phyloP scores from a whole-genome alignment of 1,284 basidiomycete species.

The Malassezia pachydermatis region DNA sequence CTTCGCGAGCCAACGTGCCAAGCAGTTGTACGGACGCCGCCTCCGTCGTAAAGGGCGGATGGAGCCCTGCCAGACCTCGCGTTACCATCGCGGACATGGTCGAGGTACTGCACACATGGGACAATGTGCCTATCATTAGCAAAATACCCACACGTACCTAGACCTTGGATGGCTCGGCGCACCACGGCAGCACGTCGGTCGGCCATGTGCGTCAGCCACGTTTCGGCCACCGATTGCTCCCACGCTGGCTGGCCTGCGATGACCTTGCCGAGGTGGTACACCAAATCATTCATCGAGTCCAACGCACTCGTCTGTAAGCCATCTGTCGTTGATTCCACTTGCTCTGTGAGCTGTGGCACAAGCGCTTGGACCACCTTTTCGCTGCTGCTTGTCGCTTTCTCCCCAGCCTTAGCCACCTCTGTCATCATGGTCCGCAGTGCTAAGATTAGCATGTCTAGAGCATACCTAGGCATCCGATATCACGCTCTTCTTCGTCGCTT shows the following conservation, averaged over 20 bases:
- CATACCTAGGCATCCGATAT: constrained; percentile 75
- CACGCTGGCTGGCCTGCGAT: not conserved
- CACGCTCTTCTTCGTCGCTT: constrained; percentile 77
- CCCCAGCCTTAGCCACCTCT: not conserved
- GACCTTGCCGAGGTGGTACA: not conserved
- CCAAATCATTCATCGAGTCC: constrained; percentile 5
- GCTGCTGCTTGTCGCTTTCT: not conserved
- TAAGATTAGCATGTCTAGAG: not conserved
- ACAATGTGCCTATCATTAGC: constrained; percentile 66
- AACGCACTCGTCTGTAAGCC: constrained; percentile 1
- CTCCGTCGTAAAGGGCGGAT: not conserved
- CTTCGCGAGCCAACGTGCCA: constrained; percentile 54
- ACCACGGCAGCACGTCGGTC: constrained; percentile 24
- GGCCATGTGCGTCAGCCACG: constrained; percentile 10
- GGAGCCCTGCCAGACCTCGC: constrained; percentile 5
- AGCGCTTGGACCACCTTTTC: not conserved
- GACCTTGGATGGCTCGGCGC: constrained; percentile 49
- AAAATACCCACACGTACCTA: too few relatives aligned
- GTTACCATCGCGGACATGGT: not conserved
- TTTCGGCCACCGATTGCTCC: constrained; percentile 1
- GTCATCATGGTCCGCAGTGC: constrained; percentile 7
- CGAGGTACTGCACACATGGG: constrained; percentile 34
- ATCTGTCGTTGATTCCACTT: constrained; percentile 45
- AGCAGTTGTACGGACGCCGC: constrained; percentile 65
- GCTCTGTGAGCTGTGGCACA: constrained; percentile 51